These are phyloP conservation scores for Lyophyllum shimeji DNA, from an alignment of 768 basidiomycete species.

Conservation along the genomic window DNA sequence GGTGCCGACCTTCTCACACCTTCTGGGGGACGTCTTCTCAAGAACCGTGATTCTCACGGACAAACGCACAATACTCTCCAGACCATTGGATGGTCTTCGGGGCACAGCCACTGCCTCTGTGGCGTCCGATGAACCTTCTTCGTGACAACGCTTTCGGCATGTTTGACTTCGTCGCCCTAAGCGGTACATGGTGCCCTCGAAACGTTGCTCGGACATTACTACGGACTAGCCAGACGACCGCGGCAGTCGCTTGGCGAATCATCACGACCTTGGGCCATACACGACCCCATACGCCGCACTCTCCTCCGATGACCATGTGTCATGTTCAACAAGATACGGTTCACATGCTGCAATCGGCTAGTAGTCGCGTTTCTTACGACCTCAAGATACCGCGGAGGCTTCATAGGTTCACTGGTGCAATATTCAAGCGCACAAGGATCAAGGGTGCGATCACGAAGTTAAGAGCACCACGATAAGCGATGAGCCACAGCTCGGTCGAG, in stretches of 20 bases:
- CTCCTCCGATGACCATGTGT: no score
- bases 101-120: conserved; percentile 28
- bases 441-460: neutral
- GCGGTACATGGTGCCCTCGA: neutral
- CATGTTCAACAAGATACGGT: no score
- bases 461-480: no score
- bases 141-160: conserved; percentile 4
- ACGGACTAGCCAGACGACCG: neutral
- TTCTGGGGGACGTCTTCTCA: neutral
- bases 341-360: no score
- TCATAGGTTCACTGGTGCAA: no score
- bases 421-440: no score
- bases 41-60: conserved; percentile 2
- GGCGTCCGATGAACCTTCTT: conserved; percentile 17
- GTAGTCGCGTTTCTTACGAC: no score
- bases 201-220: neutral
- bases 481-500: no score
- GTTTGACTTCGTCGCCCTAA: neutral
- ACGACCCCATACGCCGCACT: no score
- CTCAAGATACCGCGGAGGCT: no score
- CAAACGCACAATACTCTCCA: neutral
- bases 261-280: neutral
- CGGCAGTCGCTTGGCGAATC: neutral
- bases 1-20: conserved; percentile 6
- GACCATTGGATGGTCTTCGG: conserved; percentile 7